phyloP scores from a whole-genome alignment of 805 yeast genomes.

The Metschnikowia arizonensis region DNA sequence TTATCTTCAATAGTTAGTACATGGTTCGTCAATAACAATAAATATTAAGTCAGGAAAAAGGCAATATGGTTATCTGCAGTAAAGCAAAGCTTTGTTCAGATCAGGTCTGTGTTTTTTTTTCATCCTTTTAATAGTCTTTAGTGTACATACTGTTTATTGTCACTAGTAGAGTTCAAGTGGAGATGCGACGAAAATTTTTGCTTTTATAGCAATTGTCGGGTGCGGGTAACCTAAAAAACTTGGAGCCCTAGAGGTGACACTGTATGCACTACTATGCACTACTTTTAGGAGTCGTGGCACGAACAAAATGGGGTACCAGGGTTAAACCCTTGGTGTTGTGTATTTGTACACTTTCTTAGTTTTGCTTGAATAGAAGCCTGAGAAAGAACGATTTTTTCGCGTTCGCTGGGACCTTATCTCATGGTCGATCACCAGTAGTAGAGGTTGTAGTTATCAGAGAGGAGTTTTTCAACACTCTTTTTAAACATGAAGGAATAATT shows the following conservation, averaged over 20 bases:
- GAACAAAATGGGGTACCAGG: too few species aligned
- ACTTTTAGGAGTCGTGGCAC: too few species aligned
- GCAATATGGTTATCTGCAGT: constrained; percentile 22
- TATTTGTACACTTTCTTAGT: too few species aligned
- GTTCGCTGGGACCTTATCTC: too few species aligned
- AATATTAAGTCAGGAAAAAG: constrained; percentile 17
- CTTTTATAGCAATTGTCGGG: not conserved
- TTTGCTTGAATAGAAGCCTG: too few species aligned
- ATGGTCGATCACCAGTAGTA: too few species aligned
- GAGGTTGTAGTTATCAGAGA: too few species aligned
- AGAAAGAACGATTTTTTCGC: too few species aligned
- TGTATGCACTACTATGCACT: not conserved
- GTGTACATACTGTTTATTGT: constrained; percentile 14
- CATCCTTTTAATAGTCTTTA: constrained; percentile 16
- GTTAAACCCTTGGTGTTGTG: too few species aligned
- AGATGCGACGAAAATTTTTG: not conserved
- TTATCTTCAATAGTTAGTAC: constrained; percentile 5
- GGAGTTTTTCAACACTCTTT: too few species aligned
- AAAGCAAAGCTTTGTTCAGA: constrained; percentile 20
- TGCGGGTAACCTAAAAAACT: constrained; percentile 3
- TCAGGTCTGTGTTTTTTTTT: constrained; percentile 24
- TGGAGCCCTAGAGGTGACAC: not conserved
- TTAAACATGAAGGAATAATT: too few species aligned
- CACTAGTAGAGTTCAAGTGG: not conserved
- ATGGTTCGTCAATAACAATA: not conserved